phyloP scores from a whole-genome alignment of 2,329 filamentous ascomycete genomes.

The Teratosphaeriaceae sp. region DNA sequence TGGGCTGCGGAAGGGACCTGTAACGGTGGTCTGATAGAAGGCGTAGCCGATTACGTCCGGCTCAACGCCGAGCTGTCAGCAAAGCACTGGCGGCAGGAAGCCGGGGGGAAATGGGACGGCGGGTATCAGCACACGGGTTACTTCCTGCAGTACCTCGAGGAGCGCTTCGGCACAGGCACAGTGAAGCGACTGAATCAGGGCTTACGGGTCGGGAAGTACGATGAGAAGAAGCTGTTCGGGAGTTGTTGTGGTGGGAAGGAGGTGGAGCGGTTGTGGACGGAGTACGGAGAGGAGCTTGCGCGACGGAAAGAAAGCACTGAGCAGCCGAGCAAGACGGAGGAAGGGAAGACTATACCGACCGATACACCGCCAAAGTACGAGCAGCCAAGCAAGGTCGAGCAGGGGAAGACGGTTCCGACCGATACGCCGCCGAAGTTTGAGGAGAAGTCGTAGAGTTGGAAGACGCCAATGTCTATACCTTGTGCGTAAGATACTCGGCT shows the following conservation, averaged over 20 bases:
- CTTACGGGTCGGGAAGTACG: conserved; percentile 57
- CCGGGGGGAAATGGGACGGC: conserved; percentile 66
- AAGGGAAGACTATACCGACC: conserved; percentile 7
- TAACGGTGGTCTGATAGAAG: conserved; percentile 73
- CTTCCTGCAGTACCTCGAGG: conserved; percentile 81
- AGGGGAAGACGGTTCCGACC: conserved; percentile 6
- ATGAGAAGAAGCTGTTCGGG: conserved; percentile 43
- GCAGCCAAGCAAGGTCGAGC: background rate
- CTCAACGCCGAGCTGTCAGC: conserved; percentile 65
- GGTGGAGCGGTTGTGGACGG: conserved; percentile 65
- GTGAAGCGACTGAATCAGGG: conserved; percentile 58
- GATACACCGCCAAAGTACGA: conserved; percentile 7
- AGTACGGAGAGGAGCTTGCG: conserved; percentile 55
- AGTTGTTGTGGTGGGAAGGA: conserved; percentile 42
- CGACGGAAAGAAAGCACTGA: conserved; percentile 17
- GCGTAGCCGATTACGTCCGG: conserved; percentile 88
- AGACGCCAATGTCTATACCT: no score
- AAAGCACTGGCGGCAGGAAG: conserved; percentile 69
- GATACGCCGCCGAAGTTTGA: conserved; percentile 9
- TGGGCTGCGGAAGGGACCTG: conserved; percentile 56
- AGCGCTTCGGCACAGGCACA: conserved; percentile 46
- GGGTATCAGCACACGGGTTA: conserved; percentile 90
- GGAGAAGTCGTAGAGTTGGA: background rate
- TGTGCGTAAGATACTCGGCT: background rate
- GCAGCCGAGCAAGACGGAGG: conserved; percentile 2